phyloP scores from a whole-genome alignment of 2,329 filamentous ascomycete genomes.

The Claviceps fusiformis region DNA sequence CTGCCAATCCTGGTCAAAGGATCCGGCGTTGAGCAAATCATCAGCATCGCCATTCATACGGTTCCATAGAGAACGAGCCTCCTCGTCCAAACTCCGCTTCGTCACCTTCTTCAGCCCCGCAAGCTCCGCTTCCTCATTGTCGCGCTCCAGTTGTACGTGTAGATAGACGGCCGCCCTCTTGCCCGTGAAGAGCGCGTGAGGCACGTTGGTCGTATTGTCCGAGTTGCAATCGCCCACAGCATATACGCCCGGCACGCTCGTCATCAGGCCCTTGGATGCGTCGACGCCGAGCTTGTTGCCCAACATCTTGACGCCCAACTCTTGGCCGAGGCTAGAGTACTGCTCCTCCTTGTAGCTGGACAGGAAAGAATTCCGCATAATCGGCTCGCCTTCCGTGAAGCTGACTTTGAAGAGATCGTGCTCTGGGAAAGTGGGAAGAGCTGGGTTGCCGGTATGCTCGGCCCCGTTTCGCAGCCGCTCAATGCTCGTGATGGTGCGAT shows the following conservation, averaged over 20 bases:
- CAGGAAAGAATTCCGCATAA: constrained; percentile 38
- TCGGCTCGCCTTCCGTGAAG: constrained; percentile 30
- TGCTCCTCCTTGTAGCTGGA: constrained; percentile 34
- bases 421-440: constrained; percentile 30
- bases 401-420: constrained; percentile 41
- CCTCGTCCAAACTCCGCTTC: constrained; percentile 19
- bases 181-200: constrained; percentile 45
- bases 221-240: constrained; percentile 47
- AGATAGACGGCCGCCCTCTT: constrained; percentile 44
- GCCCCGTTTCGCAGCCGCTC: constrained; percentile 29
- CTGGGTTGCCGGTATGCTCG: constrained; percentile 23
- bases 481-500: constrained; percentile 37
- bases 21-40: constrained; percentile 32
- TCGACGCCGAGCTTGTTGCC: constrained; percentile 31
- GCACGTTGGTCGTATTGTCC: constrained; percentile 46
- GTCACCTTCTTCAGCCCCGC: constrained; percentile 8
- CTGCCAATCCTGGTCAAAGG: neutral
- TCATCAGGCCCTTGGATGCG: constrained; percentile 27
- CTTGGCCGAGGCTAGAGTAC: constrained; percentile 29
- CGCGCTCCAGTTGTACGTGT: constrained; percentile 33
- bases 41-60: constrained; percentile 27
- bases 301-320: constrained; percentile 32
- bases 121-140: constrained; percentile 22
- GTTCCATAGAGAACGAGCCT: constrained; percentile 30
- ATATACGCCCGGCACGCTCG: constrained; percentile 40